Base-by-base conservation (phyloP, 441 rosid species). In the Adansonia madagascariensis region DNA sequence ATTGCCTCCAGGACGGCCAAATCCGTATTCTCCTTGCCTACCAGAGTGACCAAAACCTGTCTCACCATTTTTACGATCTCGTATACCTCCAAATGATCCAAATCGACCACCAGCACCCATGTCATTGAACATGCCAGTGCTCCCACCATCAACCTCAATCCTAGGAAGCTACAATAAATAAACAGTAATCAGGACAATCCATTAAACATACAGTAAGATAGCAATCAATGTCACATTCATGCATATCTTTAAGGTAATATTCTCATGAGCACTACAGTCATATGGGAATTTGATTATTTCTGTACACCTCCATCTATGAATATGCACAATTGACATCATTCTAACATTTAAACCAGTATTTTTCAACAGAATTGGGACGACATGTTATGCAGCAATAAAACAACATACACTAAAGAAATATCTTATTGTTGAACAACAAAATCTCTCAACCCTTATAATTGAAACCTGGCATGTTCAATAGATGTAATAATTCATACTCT, bases 111-210 rank as follows among this genome's bases (percentile, higher is more conserved):
- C 78, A 66, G 77, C 60, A n/a, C 88, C 86, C 80, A 89, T 82
- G 77, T 86, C 87, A 77, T 71, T 75, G 15, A 79, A 49, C 89
- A 89, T 86, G 82, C 79, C 86, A 18, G 64, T 77, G 61, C 82
- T 80, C 75, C 88, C 89, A 27, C 88, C 87, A 75, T 91, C 93
- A 50, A 74, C 88, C 24, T 85, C 79, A 20, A 95, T 89, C 82
- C 79, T 88, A 6, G 98, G 98, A 66, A 96, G 96, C 98, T 96
- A 89, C 59, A 81, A 82, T 78, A 80, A 35, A 49, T 35, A 75
- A 80, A 55, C 68, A 52, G 56, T 43, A 31, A 8, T 27, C 17
- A 71, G 74, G 53, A n/a, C 9, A 71, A 39, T 71, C 75, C 49
- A 53, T 17, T 10, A 35, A 53, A 53, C 22, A 17, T 71, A 10